These are phyloP conservation scores for Cryptococcus sp. DNA, from an alignment of 1,284 basidiomycete species.

Conservation along the genomic window DNA sequence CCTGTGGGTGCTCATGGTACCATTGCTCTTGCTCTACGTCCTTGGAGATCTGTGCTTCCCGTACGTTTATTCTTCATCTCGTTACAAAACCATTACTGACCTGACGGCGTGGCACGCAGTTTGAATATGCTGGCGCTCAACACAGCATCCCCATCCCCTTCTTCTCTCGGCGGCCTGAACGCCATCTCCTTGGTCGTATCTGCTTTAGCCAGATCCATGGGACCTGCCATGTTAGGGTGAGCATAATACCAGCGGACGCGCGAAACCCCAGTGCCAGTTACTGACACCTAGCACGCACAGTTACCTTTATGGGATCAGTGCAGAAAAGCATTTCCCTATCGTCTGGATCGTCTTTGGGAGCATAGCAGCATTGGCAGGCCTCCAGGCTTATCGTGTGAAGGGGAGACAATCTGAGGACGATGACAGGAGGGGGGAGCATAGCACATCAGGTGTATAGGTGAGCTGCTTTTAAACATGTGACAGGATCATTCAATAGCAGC, in stretches of 20 bases:
- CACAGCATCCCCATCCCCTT: constrained; percentile 7
- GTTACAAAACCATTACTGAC: not conserved
- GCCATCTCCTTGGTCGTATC: constrained; percentile 14
- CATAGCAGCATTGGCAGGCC: constrained; percentile 1
- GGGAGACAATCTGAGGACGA: not conserved
- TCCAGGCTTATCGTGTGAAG: constrained; percentile 12
- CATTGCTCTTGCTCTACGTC: constrained; percentile 21
- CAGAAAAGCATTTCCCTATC: constrained; percentile 12
- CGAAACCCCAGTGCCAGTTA: too few relatives aligned
- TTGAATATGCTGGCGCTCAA: constrained; percentile 18
- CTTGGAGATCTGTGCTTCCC: constrained; percentile 22
- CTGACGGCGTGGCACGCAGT: not conserved
- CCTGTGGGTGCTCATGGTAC: constrained; percentile 23
- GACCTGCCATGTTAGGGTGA: constrained; percentile 22
- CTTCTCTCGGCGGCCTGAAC: constrained; percentile 21
- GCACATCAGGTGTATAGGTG: too few relatives aligned
- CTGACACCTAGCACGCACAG: not conserved
- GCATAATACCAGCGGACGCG: not conserved
- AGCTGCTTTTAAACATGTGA: too few relatives aligned
- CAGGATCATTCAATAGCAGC: too few relatives aligned
- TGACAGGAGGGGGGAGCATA: not conserved
- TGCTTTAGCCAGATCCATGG: constrained; percentile 20
- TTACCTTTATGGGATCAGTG: constrained; percentile 16
- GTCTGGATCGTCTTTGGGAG: constrained; percentile 22
- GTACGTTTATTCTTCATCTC: constrained; percentile 9